A percentile compares a stretch with the other conserved stretches of the same genome.
Conservation (phyloP, 768 basidiomycete species). For the Leucosporidium scottii region DNA sequence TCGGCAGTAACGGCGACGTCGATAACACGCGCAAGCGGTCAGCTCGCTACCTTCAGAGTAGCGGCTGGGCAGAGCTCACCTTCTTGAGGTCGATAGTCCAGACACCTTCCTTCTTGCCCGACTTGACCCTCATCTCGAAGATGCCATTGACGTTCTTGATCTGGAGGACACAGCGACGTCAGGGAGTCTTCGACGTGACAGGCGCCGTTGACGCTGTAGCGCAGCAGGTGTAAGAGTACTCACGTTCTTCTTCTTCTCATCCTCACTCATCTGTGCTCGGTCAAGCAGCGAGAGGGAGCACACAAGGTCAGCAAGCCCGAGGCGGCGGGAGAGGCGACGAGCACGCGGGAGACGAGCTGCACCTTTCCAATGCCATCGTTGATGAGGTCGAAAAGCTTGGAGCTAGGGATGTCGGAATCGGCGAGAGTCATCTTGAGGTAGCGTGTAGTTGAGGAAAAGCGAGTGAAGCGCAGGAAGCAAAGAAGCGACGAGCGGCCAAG, state of each 20-base stretch:
- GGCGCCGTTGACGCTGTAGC: too few relatives aligned
- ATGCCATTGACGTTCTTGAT: conserved; percentile 42
- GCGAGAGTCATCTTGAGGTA: conserved; percentile 24
- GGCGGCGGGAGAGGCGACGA: neutral
- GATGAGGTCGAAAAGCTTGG: conserved; percentile 37
- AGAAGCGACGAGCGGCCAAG: too few relatives aligned
- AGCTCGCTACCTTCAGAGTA: neutral
- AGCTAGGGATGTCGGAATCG: conserved; percentile 15
- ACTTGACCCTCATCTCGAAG: conserved; percentile 25
- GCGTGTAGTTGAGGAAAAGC: neutral
- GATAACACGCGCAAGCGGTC: neutral
- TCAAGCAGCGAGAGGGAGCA: neutral
- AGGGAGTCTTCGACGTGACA: too few relatives aligned
- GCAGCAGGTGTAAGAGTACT: too few relatives aligned
- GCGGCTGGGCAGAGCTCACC: conserved; percentile 35
- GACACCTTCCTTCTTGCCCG: conserved; percentile 70
- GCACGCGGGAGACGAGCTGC: neutral
- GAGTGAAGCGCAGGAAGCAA: neutral
- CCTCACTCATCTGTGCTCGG: conserved; percentile 35
- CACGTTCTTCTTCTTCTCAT: conserved; percentile 38
- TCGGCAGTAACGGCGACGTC: neutral
- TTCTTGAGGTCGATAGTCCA: conserved; percentile 95
- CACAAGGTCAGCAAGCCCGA: neutral
- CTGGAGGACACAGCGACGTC: conserved; percentile 15
- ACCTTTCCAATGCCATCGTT: conserved; percentile 37